These are phyloP conservation scores for Hygrophorus pudorinus DNA, from an alignment of 768 basidiomycete genomes.

Conservation along the genomic window DNA sequence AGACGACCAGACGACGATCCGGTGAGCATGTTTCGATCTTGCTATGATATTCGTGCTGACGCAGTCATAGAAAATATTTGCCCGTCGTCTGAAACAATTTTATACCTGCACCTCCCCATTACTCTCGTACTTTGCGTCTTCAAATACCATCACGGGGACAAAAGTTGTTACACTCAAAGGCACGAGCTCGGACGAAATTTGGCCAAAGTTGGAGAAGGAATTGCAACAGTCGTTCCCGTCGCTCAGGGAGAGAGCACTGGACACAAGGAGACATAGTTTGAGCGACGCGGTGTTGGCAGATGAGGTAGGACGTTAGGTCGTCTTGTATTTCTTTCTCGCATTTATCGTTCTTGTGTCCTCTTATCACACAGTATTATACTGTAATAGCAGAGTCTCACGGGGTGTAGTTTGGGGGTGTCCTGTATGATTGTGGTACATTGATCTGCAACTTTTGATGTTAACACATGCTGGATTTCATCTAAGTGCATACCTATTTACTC, in stretches of 20 bases:
- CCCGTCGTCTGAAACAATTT: slow-evolving; percentile 65
- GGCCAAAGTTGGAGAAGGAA: slow-evolving; percentile 67
- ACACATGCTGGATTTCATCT: slow-evolving; percentile 25
- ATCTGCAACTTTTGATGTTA: too few species aligned
- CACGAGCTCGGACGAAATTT: slow-evolving; percentile 79
- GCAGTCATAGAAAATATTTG: slow-evolving; percentile 61
- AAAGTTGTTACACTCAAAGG: slow-evolving; percentile 57
- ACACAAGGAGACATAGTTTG: slow-evolving; percentile 38
- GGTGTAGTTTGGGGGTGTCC: too few species aligned
- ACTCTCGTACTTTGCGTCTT: slow-evolving; percentile 53
- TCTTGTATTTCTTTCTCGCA: not conserved
- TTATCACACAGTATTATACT: not conserved
- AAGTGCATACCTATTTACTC: slow-evolving; percentile 43
- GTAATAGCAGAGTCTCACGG: too few species aligned
- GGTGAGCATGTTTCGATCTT: slow-evolving; percentile 31
- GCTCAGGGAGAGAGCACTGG: slow-evolving; percentile 39
- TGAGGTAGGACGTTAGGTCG: slow-evolving; percentile 12
- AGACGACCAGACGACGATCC: slow-evolving; percentile 87
- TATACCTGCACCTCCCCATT: slow-evolving; percentile 76
- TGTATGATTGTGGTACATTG: too few species aligned
- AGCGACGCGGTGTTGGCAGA: slow-evolving; percentile 40
- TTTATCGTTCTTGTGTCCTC: not conserved
- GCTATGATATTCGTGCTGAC: not conserved
- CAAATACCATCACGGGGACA: too few species aligned
- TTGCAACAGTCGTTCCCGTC: slow-evolving; percentile 49